Conservation (phyloP, 495 filamentous ascomycete genomes). For the Penicillium steckii region DNA sequence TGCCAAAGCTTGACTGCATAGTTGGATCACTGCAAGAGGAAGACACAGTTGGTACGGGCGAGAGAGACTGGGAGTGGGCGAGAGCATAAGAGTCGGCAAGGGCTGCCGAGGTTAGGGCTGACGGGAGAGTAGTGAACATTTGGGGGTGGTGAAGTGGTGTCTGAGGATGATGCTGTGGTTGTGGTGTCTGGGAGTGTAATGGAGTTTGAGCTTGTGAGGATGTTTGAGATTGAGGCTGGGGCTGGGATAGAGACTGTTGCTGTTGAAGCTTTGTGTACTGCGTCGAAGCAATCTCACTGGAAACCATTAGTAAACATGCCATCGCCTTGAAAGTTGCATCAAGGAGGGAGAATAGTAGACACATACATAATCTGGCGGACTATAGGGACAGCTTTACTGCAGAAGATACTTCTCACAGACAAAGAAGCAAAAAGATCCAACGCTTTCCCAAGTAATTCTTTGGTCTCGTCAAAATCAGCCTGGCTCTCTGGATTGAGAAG, state of each 20-base stretch:
- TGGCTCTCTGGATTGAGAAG: constrained; percentile 32
- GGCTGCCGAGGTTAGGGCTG: constrained; percentile 7
- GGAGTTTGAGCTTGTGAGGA: neutral
- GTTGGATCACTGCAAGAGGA: constrained; percentile 23
- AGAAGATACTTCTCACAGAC: constrained; percentile 40
- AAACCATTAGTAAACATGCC: neutral
- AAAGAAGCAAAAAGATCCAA: constrained; percentile 40
- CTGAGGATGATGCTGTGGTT: neutral
- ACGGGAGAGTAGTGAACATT: constrained; percentile 8
- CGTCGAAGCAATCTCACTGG: constrained; percentile 26
- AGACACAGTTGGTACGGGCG: constrained; percentile 24
- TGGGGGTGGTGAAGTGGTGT: constrained; percentile 5
- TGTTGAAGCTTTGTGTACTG: constrained; percentile 18
- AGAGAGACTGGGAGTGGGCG: constrained; percentile 19
- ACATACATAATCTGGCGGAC: constrained; percentile 40
- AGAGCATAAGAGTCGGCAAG: constrained; percentile 21
- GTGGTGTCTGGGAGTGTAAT: neutral
- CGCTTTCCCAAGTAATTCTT: constrained; percentile 28
- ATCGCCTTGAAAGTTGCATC: neutral
- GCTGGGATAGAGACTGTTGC: constrained; percentile 10
- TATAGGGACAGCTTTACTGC: constrained; percentile 41
- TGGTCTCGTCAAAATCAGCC: constrained; percentile 34
- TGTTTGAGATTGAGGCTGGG: constrained; percentile 12
- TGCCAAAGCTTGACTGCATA: constrained; percentile 23
- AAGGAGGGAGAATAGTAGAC: neutral